These are phyloP conservation scores for Lachnellula occidentalis DNA, from an alignment of 2,329 filamentous ascomycete species.

Conservation along the genomic window DNA sequence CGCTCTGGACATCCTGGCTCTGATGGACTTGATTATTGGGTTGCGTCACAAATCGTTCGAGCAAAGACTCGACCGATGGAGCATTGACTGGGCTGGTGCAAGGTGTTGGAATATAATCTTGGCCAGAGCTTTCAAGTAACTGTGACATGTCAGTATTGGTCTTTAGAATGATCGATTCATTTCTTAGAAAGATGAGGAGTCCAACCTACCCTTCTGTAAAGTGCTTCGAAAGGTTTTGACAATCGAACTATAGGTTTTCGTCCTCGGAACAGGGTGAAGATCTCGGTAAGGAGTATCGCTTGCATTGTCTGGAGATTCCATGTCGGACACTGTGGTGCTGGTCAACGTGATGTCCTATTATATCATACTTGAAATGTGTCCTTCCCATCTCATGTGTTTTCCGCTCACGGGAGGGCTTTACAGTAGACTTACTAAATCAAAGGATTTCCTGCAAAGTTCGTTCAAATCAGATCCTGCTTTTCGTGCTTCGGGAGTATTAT, in stretches of 20 bases:
- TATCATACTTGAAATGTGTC: neutral
- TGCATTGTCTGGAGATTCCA: slow-evolving; percentile 28
- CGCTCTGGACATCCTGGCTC: slow-evolving; percentile 9
- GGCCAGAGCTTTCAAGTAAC: slow-evolving; percentile 18
- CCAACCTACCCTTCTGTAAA: slow-evolving; percentile 24
- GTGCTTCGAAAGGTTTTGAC: slow-evolving; percentile 26
- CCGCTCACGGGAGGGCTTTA: neutral
- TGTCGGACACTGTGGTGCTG: slow-evolving; percentile 13
- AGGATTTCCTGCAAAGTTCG: slow-evolving; percentile 23
- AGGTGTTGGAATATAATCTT: slow-evolving; percentile 8
- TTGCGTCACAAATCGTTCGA: slow-evolving; percentile 16
- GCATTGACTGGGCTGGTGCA: slow-evolving; percentile 12
- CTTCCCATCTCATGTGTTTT: neutral
- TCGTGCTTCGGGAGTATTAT: slow-evolving; percentile 23
- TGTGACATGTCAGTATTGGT: slow-evolving; percentile 4
- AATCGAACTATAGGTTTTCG: slow-evolving; percentile 21
- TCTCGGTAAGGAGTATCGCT: slow-evolving; percentile 30
- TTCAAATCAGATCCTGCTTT: slow-evolving; percentile 25
- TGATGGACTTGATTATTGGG: slow-evolving; percentile 1
- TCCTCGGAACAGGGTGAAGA: slow-evolving; percentile 29
- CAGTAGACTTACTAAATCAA: slow-evolving; percentile 21
- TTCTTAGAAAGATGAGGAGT: neutral
- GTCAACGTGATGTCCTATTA: neutral
- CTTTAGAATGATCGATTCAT: neutral
- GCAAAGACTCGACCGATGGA: slow-evolving; percentile 15